Percentiles rank a stretch among this genome's conserved stretches.
Conservation (phyloP, 2,329 filamentous ascomycete species). For the Cladosporium oxysporum region DNA sequence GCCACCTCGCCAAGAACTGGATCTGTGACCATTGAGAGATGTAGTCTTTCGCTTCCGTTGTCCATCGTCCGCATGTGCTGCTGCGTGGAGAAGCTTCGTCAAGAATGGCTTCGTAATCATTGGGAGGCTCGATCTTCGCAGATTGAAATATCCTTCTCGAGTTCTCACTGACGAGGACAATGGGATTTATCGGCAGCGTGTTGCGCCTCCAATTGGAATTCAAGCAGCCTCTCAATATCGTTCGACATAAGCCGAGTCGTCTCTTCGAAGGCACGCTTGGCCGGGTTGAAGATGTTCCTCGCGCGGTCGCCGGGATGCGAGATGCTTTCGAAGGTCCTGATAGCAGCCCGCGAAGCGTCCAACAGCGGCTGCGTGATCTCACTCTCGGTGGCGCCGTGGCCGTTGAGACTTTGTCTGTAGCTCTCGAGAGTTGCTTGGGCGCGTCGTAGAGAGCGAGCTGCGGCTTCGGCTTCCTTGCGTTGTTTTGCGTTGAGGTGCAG, state of each 20-base stretch:
- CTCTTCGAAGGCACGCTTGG: not conserved
- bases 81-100: not conserved
- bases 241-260: not conserved
- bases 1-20: not conserved
- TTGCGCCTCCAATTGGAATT: too few species aligned
- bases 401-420: not conserved
- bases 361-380: not conserved
- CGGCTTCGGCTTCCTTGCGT: not conserved
- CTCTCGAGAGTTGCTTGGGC: not conserved
- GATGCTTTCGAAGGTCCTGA: not conserved
- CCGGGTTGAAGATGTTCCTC: not conserved
- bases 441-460: not conserved
- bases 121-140: too few species aligned
- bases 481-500: not conserved
- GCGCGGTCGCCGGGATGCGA: not conserved
- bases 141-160: too few species aligned
- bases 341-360: not conserved
- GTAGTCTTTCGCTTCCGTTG: not conserved
- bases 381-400: not conserved
- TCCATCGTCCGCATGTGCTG: not conserved
- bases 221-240: not conserved
- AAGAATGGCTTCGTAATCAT: too few species aligned
- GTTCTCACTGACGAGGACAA: too few species aligned
- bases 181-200: too few species aligned
- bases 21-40: not conserved